Evolutionary conservation across 768 basidiomycete genomes (phyloP).

Genomic region (Pisolithus microcarpus): DNA sequence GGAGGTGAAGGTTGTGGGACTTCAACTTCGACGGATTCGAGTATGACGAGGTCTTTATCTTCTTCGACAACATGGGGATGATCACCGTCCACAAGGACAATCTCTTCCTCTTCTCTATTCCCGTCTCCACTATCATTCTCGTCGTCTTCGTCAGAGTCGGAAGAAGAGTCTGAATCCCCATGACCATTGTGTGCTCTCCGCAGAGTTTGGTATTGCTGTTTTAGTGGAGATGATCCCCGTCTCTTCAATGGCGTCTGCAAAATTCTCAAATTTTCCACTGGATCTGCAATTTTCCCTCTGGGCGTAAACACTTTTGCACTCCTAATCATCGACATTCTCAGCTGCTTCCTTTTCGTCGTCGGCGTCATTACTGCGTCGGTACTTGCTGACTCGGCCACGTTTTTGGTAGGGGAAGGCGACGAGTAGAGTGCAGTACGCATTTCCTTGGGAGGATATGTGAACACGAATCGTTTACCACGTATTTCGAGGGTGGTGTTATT

Average conservation of each 20-base stretch:
- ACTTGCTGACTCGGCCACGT: too few relatives aligned
- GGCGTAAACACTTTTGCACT: constrained; percentile 71
- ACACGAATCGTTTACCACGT: constrained; percentile 62
- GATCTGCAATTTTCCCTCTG: constrained; percentile 44
- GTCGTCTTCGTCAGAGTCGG: constrained; percentile 5
- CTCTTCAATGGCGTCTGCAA: constrained; percentile 40
- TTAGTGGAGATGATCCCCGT: constrained; percentile 11
- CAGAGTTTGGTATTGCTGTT: constrained; percentile 1
- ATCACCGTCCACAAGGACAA: constrained; percentile 59
- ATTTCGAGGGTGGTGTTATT: constrained; percentile 66
- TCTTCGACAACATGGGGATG: constrained; percentile 64
- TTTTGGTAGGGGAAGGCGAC: constrained; percentile 40
- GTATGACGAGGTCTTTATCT: constrained; percentile 61
- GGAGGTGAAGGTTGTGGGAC: constrained; percentile 9
- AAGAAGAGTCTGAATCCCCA: too few relatives aligned
- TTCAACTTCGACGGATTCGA: constrained; percentile 53
- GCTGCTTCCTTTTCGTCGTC: constrained; percentile 29
- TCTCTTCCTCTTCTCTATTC: constrained; percentile 39
- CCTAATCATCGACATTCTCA: constrained; percentile 70
- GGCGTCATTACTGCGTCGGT: constrained; percentile 6
- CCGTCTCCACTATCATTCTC: constrained; percentile 19
- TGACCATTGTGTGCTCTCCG: background rate
- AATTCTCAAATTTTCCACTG: constrained; percentile 55
- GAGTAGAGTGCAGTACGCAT: constrained; percentile 46
- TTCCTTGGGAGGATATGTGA: constrained; percentile 70